These are phyloP conservation scores for Trichoderma asperelloides DNA, from an alignment of 495 filamentous ascomycete species.

Conservation along the genomic window DNA sequence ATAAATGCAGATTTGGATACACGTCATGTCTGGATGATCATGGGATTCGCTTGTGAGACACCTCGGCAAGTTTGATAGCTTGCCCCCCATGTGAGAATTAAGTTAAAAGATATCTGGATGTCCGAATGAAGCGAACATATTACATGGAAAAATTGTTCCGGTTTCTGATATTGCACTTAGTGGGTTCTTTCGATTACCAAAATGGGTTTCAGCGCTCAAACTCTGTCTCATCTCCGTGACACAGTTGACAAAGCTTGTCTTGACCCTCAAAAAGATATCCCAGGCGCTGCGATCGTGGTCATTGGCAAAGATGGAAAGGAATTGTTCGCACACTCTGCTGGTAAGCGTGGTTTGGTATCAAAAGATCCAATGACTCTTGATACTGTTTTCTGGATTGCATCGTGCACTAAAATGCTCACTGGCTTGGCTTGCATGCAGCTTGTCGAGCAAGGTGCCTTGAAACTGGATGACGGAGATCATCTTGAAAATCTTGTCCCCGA, in stretches of 20 bases:
- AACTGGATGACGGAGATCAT: conserved; percentile 41
- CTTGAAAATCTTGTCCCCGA: conserved; percentile 43
- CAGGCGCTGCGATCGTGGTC: conserved; percentile 38
- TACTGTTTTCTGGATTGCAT: conserved; percentile 49
- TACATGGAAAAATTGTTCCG: neutral
- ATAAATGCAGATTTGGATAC: neutral
- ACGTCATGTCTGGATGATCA: neutral
- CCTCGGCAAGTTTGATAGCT: no score
- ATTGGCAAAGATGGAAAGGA: conserved; percentile 40
- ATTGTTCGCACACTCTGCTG: conserved; percentile 39
- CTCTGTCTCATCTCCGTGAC: conserved; percentile 15
- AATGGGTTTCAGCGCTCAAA: conserved; percentile 14
- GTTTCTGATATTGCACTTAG: neutral
- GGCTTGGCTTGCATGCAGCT: conserved; percentile 54
- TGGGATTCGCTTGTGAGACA: neutral
- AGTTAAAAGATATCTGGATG: no score
- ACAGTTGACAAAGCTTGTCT: conserved; percentile 28
- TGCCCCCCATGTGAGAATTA: no score
- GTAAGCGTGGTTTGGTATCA: conserved; percentile 28
- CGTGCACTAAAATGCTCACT: conserved; percentile 49
- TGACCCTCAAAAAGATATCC: conserved; percentile 31
- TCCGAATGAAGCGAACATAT: no score
- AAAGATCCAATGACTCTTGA: conserved; percentile 40
- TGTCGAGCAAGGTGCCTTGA: conserved; percentile 45
- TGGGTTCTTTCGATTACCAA: neutral